Evolutionary conservation across 495 filamentous ascomycete genomes (phyloP), one percentile per base, ranked within the genome.

Genomic region (Neurospora sp.): DNA sequence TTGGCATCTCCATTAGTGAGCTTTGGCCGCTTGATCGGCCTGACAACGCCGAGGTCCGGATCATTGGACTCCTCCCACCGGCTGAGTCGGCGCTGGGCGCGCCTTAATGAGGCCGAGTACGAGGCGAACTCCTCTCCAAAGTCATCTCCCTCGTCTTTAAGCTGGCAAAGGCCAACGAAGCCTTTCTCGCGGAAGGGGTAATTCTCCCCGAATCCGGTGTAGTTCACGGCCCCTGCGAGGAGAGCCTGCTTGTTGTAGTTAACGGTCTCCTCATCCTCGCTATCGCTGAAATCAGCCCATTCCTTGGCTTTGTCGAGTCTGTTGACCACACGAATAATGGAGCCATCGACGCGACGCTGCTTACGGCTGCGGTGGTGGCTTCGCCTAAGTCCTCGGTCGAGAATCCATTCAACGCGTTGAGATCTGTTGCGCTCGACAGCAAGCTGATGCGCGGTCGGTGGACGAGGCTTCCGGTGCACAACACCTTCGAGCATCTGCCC

Each of bases 391-490:
- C 92, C 92, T 23, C 92, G 90, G 76, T 93, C 89, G 39, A 99
- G 88, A 62, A 96, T 90, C 77, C 96, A 93, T 71, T 97, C 92
- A 54, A 97, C 93, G 16, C 93, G 91, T 80, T 96, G 90, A 44
- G 90, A 92, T 10, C 96, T 88, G 79, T 97, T 97, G 69, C 91
- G 89, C 77, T 97, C 93, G 5, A 98, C 93, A 9, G 95, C 96
- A 39, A 97, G 85, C 78, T 99, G 96, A 80, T 99, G 96, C 11
- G 93, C 92, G 1, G 96, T 99, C 23, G 97, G 87, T 5, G 94
- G 95, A 7, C 96, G 89, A 4, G 91, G 89, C 74, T 85, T 87
- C 23, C 85, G 78, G 3, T 83, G 80, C 27, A 85, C 77, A 27
- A 86, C 81, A 31, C 83, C 82, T 66, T 86, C 85, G 18, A 83